A percentile compares a stretch with the other conserved stretches of the same genome.
Conservation (phyloP, 78 protist genomes). For the Dictyostelium citrinum region DNA sequence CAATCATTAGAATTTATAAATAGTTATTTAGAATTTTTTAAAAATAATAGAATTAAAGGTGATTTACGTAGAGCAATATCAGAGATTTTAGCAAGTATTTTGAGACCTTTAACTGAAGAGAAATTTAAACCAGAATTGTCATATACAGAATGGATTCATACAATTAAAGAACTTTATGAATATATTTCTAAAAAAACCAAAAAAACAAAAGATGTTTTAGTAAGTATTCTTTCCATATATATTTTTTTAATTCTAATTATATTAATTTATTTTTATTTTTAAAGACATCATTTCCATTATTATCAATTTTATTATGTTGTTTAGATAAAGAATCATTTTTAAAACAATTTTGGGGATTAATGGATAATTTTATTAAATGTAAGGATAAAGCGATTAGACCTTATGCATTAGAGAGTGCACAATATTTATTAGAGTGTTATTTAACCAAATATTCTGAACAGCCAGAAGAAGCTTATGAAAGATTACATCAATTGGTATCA, state of each 20-base stretch:
- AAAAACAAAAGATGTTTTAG: constrained; percentile 39
- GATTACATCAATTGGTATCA: constrained; percentile 64
- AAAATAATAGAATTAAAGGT: constrained; percentile 61
- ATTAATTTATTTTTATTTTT: background rate
- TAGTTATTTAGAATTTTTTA: constrained; percentile 49
- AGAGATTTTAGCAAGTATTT: constrained; percentile 58
- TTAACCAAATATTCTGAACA: constrained; percentile 56
- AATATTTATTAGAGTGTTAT: constrained; percentile 72
- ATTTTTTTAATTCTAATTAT: background rate
- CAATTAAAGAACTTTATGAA: constrained; percentile 51
- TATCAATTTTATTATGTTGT: constrained; percentile 74
- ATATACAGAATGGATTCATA: constrained; percentile 51
- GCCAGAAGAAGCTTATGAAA: constrained; percentile 66
- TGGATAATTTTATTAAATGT: constrained; percentile 55
- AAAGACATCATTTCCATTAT: constrained; percentile 75
- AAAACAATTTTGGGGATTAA: constrained; percentile 59
- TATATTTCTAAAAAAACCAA: constrained; percentile 59
- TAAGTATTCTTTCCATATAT: background rate
- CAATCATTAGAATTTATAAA: constrained; percentile 68
- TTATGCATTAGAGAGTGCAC: constrained; percentile 53
- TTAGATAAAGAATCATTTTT: constrained; percentile 60
- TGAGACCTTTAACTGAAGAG: constrained; percentile 67
- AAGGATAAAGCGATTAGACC: constrained; percentile 66
- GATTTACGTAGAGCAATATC: constrained; percentile 60
- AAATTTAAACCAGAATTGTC: constrained; percentile 53